Evolutionary conservation across 2,329 filamentous ascomycete genomes (phyloP), one percentile per base, ranked within the genome.

Genomic region (Diaporthe eres): DNA sequence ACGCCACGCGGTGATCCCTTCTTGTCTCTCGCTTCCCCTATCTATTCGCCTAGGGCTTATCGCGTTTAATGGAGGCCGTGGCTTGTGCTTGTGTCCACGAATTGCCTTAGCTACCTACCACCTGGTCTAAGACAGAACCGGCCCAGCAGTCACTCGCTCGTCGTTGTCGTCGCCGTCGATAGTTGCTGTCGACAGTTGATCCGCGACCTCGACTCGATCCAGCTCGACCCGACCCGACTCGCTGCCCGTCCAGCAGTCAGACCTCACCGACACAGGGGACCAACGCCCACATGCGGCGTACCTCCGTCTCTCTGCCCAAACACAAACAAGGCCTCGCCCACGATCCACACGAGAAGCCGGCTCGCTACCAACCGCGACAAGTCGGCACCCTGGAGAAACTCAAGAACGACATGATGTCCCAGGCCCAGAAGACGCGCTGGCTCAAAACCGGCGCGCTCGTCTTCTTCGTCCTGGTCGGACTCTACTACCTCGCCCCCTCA

Each of bases 331-430:
- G 47, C 81, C 84, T 86, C 81, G 87, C 86, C 80, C 85, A 87
- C 88, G 91, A 93, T 81, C 90, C 90, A 77, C 85, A 90, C 90
- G 91, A 93, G 84, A 93, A 93, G 82, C 88, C 89, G 80, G 90
- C 87, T 81, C 89, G 91, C 81, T 93, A 93, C 78, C 84, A 86
- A 80, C 84, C 86, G 79, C 85, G 85, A 81, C 84, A 87, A 79
- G 82, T 84, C 80, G 85, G 85, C 80, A 84, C 88, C 76, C 83
- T 91, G 82, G 86, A 87, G 84, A 90, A 86, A 79, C 84, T 90
- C 86, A 90, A 90, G 84, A 86, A 88, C 81, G 86, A 87, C 81
- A 89, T 87, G 84, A 90, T 91, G 87, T 89, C 90, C 77, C 91
- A 92, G 85, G 88, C 90, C 82, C 91, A 92, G 86, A 89, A 88